Percentiles rank a stretch among this genome's conserved stretches.
Evolutionary conservation across 1,284 basidiomycete species (phyloP).

Genomic region (Cutaneotrichosporon mucoides): DNA sequence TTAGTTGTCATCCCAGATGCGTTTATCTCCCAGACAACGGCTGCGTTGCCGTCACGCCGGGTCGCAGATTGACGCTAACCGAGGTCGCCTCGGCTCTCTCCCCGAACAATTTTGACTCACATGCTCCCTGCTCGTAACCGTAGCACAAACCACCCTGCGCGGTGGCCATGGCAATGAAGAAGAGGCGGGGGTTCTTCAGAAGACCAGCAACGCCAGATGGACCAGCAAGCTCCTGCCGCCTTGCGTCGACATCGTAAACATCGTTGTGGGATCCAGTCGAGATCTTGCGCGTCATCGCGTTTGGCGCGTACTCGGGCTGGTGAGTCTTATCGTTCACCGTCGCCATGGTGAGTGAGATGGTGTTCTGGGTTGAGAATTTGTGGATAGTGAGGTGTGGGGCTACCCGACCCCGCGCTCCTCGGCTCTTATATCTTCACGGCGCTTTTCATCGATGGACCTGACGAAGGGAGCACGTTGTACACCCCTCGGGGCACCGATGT

Average conservation of each 20-base stretch:
- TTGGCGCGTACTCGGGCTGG: too few relatives aligned
- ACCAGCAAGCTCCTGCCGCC: constrained; percentile 14
- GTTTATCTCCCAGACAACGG: too few relatives aligned
- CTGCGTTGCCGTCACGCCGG: too few relatives aligned
- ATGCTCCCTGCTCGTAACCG: constrained; percentile 21
- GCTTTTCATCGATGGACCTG: too few relatives aligned
- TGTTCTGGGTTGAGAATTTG: too few relatives aligned
- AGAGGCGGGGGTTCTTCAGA: constrained; percentile 16
- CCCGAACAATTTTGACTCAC: not conserved
- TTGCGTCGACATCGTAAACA: constrained; percentile 6
- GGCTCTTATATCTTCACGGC: too few relatives aligned
- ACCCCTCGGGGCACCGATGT: not conserved
- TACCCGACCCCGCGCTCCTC: too few relatives aligned
- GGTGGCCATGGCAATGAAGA: constrained; percentile 20
- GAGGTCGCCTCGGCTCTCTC: too few relatives aligned
- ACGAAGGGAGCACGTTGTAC: not conserved
- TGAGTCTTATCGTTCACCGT: too few relatives aligned
- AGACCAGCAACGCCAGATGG: constrained; percentile 20
- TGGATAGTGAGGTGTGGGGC: too few relatives aligned
- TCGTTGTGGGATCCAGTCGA: not conserved
- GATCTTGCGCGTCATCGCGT: not conserved
- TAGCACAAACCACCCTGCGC: constrained; percentile 23
- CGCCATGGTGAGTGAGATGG: not conserved
- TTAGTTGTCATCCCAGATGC: constrained; percentile 4
- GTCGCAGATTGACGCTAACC: too few relatives aligned